Evolutionary conservation across 148 eudicot species (phyloP), one percentile per base, ranked within the genome.

Genomic region (Dysphania ambrosioides): DNA sequence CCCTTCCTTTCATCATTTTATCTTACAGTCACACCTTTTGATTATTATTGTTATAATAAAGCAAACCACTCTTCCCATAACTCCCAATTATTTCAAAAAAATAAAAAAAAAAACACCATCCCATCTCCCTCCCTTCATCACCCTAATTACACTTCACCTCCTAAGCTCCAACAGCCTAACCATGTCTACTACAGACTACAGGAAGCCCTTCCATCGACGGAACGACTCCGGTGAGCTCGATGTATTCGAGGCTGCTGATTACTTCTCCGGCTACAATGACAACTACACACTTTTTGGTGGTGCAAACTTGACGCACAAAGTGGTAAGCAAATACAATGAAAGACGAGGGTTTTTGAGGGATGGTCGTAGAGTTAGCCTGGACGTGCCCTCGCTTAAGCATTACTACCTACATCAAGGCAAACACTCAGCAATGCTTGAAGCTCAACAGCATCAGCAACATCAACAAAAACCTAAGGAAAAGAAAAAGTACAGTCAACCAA

Each of bases 231-330:
- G 80, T 2, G 97, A 95, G 81, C 85, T 95, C 24, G 96, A 88
- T 51, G 97, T 91, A 10, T 95, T 95, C 72, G 93, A 88, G 80
- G 96, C 97, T 0, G 79, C 95, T 0, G 83, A 83, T 5, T 95
- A 92, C 75, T 95, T 88, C 83, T 85, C 90, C 66, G 68, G 75
- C n/a, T 68, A 79, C 78, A 81, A 82, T 67, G 90, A 86, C 60
- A 77, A 75, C 47, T 68, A 66, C 6, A 41, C 70, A 58, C 58
- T 72, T n/a, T 4, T 71, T 3, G 21, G 36, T 10, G 70, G 59
- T 42, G 49, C 55, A n/a, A n/a, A n/a, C n/a, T n/a, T n/a, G n/a
- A n/a, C 78, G 12, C 84, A 79, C 40, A 84, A 84, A 32, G 35
- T 31, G 36, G 55, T 73, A 44, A 72, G 23, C 16, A 76, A 77